Evolutionary conservation across 257 asterid species (phyloP).

Genomic region (Apocynum venetum): DNA sequence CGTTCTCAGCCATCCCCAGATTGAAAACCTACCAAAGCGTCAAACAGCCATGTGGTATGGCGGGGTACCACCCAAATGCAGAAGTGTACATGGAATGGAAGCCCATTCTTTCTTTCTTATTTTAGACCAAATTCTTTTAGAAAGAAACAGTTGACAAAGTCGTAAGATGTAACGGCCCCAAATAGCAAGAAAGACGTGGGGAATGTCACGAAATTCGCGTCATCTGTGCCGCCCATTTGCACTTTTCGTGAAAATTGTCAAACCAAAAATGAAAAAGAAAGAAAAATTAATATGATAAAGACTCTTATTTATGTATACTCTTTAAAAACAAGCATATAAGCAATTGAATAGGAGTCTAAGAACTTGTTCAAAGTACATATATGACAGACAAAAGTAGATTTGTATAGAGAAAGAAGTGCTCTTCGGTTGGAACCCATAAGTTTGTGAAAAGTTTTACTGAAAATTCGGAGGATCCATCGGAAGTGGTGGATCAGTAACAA

Average conservation of each 20-base stretch:
- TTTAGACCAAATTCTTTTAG: too few relatives aligned
- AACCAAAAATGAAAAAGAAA: background rate
- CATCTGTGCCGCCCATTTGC: conserved; percentile 33
- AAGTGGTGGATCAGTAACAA: conserved; percentile 39
- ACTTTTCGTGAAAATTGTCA: background rate
- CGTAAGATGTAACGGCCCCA: conserved; percentile 19
- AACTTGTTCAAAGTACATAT: background rate
- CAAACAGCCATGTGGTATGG: too few relatives aligned
- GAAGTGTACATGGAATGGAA: too few relatives aligned
- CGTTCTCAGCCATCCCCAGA: too few relatives aligned
- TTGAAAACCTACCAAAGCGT: too few relatives aligned
- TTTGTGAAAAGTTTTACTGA: conserved; percentile 24
- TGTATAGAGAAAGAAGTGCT: background rate
- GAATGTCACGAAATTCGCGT: conserved; percentile 32
- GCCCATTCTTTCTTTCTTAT: too few relatives aligned
- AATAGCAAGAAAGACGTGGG: conserved; percentile 30
- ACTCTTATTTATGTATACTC: background rate
- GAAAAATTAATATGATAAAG: background rate
- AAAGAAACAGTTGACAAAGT: conserved; percentile 10
- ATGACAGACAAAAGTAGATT: background rate
- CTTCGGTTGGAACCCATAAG: conserved; percentile 28
- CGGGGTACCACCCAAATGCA: too few relatives aligned
- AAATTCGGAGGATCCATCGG: conserved; percentile 31
- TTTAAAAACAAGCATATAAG: background rate
- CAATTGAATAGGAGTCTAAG: background rate